These are phyloP conservation scores for Prunus mume DNA, from an alignment of 306 rosid species.

Conservation along the genomic window DNA sequence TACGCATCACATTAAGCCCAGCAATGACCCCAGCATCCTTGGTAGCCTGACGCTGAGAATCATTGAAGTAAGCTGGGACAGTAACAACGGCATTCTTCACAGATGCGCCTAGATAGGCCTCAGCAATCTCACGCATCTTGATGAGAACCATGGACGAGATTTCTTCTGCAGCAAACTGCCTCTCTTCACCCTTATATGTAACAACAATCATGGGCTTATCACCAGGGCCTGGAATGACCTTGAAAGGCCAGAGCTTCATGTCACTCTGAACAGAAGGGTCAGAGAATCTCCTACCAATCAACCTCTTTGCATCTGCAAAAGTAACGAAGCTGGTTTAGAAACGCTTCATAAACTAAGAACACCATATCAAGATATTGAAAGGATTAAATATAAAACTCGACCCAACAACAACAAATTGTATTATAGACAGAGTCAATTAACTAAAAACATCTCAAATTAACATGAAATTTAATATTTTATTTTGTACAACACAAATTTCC, in stretches of 20 bases:
- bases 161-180: slow-evolving; percentile 60
- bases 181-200: slow-evolving; percentile 57
- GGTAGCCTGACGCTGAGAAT: slow-evolving; percentile 72
- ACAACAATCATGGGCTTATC: slow-evolving; percentile 71
- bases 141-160: slow-evolving; percentile 66
- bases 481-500: background rate
- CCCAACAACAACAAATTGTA: too few species aligned
- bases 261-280: slow-evolving; percentile 75
- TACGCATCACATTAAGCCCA: slow-evolving; percentile 61
- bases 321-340: background rate
- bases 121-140: slow-evolving; percentile 87
- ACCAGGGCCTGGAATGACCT: slow-evolving; percentile 45
- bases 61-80: slow-evolving; percentile 78
- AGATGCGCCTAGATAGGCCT: slow-evolving; percentile 63
- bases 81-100: slow-evolving; percentile 80
- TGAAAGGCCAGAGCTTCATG: slow-evolving; percentile 75
- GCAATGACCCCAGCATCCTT: slow-evolving; percentile 74
- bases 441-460: background rate
- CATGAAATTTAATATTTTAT: background rate
- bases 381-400: background rate
- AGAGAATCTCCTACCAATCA: slow-evolving; percentile 68
- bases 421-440: background rate
- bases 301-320: slow-evolving; percentile 67
- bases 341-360: background rate
- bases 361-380: background rate